Evolutionary conservation across 805 yeast species (phyloP), one percentile per base, ranked within the genome.

Genomic region (Wickerhamomyces chambardii): DNA sequence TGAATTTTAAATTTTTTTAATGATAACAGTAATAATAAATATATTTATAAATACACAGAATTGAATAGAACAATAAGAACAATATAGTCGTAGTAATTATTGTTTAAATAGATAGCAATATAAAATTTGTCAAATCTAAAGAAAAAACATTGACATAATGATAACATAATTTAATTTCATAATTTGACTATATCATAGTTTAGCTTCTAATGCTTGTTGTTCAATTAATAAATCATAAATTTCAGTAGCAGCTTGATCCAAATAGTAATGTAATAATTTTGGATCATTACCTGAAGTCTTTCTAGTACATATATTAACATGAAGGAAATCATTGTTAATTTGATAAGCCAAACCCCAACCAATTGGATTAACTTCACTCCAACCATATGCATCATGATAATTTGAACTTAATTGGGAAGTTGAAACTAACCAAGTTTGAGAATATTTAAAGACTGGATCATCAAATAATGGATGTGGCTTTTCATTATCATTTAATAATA

Each of bases 301-400:
- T 66, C 76, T 80, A 42, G 78, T 73, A 32, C 87, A 79, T 42
- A 90, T 78, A 61, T 89, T 90, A 51, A 92, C 76, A 55, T 87
- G 90, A 45, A 87, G 51, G 76, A 84, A 80, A 47, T 89, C 82
- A 40, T 75, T 74, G 67, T 84, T 87, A 51, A 90, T 70, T 85
- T 87, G 85, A 66, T 90, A 90, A 8, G 95, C 97, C 43, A 85
- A 70, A 7, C 97, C 98, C 50, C 84, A 78, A 8, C 98, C 98
- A 41, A 81, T 84, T 53, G 89, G 95, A 48, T 83, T 78, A 33
- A 92, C 97, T 58, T 94, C 95, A 15, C 95, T 75, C 85, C 87
- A 90, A 25, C 98, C 98, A 70, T 89, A 90, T 31, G 94, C 89
- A 56, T 86, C 86, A 61, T 86, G 84, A 58, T 67, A 68, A 48